These are phyloP conservation scores for Talaromyces sp. DNA, from an alignment of 2,329 filamentous ascomycete genomes.

Conservation along the genomic window DNA sequence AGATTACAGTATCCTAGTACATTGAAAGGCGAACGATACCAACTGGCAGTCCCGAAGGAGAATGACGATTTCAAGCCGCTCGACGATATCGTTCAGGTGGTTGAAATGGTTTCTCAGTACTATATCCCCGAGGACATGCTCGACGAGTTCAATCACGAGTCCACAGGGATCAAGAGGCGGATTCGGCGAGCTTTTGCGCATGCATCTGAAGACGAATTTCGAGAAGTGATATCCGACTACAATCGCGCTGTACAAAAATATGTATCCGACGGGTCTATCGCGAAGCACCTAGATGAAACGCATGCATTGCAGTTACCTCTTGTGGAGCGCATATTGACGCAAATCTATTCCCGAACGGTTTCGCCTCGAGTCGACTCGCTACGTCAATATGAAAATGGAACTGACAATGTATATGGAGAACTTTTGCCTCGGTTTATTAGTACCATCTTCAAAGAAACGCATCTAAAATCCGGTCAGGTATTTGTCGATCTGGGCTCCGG, in stretches of 20 bases:
- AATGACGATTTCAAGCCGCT: constrained; percentile 67
- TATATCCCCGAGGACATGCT: constrained; percentile 72
- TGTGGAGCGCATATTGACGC: constrained; percentile 75
- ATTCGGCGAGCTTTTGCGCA: constrained; percentile 71
- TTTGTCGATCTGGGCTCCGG: constrained; percentile 95
- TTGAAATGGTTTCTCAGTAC: constrained; percentile 66
- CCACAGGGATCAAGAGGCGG: constrained; percentile 69
- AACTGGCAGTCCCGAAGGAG: constrained; percentile 74
- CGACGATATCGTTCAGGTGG: constrained; percentile 67
- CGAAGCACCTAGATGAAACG: constrained; percentile 65
- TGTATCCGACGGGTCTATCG: constrained; percentile 67
- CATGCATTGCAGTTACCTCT: constrained; percentile 68
- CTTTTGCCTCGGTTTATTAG: constrained; percentile 80
- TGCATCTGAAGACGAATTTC: constrained; percentile 68
- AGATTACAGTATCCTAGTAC: constrained; percentile 81
- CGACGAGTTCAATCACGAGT: constrained; percentile 65
- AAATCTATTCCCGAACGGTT: constrained; percentile 89
- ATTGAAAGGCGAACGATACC: constrained; percentile 67
- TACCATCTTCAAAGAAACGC: constrained; percentile 72
- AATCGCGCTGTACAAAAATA: constrained; percentile 67
- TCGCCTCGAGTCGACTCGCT: constrained; percentile 82
- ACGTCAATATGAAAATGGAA: constrained; percentile 80
- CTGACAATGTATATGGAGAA: constrained; percentile 93
- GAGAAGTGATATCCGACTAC: constrained; percentile 69
- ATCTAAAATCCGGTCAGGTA: constrained; percentile 75